Base-by-base conservation (phyloP, 176 grass and related monocot species). In the Eleusine indica region DNA sequence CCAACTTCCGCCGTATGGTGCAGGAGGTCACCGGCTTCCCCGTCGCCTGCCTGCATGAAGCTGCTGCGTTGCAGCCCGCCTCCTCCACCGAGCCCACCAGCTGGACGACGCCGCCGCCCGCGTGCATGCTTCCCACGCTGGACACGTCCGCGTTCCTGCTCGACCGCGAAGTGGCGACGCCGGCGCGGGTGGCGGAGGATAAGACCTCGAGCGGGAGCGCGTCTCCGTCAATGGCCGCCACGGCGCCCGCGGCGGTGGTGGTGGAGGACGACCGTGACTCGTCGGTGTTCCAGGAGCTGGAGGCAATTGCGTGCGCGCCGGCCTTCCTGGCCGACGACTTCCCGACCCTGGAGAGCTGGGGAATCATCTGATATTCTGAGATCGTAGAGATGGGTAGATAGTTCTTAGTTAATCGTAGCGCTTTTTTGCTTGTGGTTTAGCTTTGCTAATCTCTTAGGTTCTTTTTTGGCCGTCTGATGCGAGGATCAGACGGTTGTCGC, bases 81-180 rank as follows among this genome's bases (percentile, higher is more conserved):
- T 63, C 77, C 9, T 2, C 42, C 12, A 17, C 30, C 54, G 4
- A 0, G 58, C 7, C 30, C 13, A 13, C 47, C 77, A 48, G 1
- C 64, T 80, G 77, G 65, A 15, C 78, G 5, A 0, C 53, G 12
- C 9, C 40, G 40, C 6, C 16, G 40, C 68, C 60, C 22, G 46
- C 75, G 17, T 86, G 38, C 70, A 63, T 62, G 41, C 89, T 90
- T 30, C 89, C 84, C 18, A 90, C 89, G 52, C 80, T 90, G 42
- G 89, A 90, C 89, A 90, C 89, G 35, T 90, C 89, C 32, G 84
- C 89, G 14, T 90, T 74, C 89, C 76, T 90, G 68, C 69, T 90
- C 52, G 80, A 80, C 53, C 32, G 37, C 39, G 47, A 68, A 7
- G 10, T 21, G 1, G 0, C 58, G 13, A 22, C 15, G 11, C 30